Percentiles rank a stretch among this genome's conserved stretches.
Evolutionary conservation across 2,329 filamentous ascomycete genomes (phyloP).

Genomic region (Curvularia verruculosa): DNA sequence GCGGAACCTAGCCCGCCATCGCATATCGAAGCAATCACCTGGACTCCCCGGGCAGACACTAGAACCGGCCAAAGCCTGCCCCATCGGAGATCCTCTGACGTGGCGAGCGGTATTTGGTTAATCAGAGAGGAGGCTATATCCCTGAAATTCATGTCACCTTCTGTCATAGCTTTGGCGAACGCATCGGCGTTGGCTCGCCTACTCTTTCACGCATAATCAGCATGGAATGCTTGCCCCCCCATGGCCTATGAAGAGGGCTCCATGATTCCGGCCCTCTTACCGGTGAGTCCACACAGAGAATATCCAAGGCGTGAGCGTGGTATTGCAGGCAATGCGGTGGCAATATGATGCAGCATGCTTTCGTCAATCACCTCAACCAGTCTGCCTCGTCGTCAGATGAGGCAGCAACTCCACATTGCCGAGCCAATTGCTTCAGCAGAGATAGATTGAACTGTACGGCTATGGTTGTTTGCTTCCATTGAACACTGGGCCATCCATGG

Average conservation of each 20-base stretch:
- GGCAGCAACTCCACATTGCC: conserved; percentile 35
- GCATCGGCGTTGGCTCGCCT: conserved; percentile 37
- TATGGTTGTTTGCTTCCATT: conserved; percentile 16
- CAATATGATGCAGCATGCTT: conserved; percentile 40
- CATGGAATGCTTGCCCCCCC: conserved; percentile 40
- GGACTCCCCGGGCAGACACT: conserved; percentile 50
- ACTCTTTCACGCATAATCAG: conserved; percentile 33
- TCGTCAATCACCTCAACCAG: conserved; percentile 34
- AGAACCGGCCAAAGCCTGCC: conserved; percentile 55
- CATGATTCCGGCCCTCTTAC: conserved; percentile 44
- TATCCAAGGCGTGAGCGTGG: conserved; percentile 27
- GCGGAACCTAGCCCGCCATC: conserved; percentile 52
- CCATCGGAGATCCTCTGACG: conserved; percentile 60
- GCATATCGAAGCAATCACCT: conserved; percentile 54
- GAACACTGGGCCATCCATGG: conserved; percentile 21
- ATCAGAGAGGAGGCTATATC: conserved; percentile 46
- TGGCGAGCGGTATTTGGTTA: conserved; percentile 56
- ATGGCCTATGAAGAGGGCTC: conserved; percentile 37
- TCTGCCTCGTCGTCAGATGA: conserved; percentile 38
- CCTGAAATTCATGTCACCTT: conserved; percentile 49
- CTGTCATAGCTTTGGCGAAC: conserved; percentile 47
- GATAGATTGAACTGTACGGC: conserved; percentile 34
- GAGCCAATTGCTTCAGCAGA: conserved; percentile 37
- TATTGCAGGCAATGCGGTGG: conserved; percentile 39
- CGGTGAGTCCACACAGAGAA: conserved; percentile 43